Percentiles rank a stretch among this genome's conserved stretches.
phyloP scores from a whole-genome alignment of 371 early-diverging fungal genomes.

The Mortierella sp. region DNA sequence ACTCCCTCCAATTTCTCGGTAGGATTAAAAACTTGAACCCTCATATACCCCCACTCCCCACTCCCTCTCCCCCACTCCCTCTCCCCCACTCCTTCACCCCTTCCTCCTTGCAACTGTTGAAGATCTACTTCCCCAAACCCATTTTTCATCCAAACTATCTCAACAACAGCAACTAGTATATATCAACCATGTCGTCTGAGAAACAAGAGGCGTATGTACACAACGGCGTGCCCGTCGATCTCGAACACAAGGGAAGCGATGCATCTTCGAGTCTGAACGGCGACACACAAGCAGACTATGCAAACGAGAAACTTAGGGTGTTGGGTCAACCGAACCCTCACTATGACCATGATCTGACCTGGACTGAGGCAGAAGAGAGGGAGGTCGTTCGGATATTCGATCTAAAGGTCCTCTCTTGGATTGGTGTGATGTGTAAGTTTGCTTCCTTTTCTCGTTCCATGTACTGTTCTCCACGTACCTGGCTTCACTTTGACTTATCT shows the following conservation, averaged over 20 bases:
- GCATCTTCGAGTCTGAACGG: conserved; percentile 28
- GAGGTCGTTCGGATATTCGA: conserved; percentile 56
- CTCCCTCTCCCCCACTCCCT: background rate
- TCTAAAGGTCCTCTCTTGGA: conserved; percentile 47
- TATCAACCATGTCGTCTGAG: conserved; percentile 14
- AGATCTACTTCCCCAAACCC: background rate
- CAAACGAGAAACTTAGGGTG: conserved; percentile 26
- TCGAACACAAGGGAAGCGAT: conserved; percentile 27
- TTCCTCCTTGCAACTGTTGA: background rate
- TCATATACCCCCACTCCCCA: background rate
- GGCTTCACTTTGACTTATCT: conserved; percentile 36
- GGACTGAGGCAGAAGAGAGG: conserved; percentile 58
- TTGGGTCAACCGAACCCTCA: conserved; percentile 35
- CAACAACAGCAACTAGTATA: background rate
- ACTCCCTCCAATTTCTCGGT: background rate
- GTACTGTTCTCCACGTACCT: conserved; percentile 18
- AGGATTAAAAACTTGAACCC: conserved; percentile 8
- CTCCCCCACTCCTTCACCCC: background rate
- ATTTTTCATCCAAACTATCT: background rate
- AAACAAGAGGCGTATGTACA: conserved; percentile 16
- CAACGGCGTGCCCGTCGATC: conserved; percentile 1
- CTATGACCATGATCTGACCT: conserved; percentile 52
- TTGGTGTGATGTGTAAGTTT: conserved; percentile 55
- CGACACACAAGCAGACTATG: background rate
- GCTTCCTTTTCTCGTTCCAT: conserved; percentile 5